A percentile compares a stretch with the other conserved stretches of the same genome.
Evolutionary conservation across 805 yeast genomes (phyloP).

Genomic region (Saccharomycopsis oosterbeekiorum): DNA sequence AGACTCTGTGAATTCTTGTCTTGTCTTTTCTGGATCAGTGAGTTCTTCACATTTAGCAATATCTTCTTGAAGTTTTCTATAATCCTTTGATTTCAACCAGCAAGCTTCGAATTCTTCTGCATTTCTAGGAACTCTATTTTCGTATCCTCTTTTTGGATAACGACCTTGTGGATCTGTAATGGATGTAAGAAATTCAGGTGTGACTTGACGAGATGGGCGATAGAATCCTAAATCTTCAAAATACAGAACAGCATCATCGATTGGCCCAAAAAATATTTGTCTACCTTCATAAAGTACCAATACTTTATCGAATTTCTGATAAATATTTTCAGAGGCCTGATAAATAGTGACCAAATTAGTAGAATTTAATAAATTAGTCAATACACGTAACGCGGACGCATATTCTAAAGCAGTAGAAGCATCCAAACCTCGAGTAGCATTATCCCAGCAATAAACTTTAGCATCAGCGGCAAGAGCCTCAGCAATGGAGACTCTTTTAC

Average conservation of each 20-base stretch:
- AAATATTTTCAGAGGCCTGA: constrained; percentile 61
- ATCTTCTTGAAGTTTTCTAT: constrained; percentile 30
- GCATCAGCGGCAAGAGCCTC: constrained; percentile 64
- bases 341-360: constrained; percentile 61
- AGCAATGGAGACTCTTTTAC: constrained; percentile 76
- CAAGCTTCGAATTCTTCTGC: constrained; percentile 50
- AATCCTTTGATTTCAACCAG: constrained; percentile 48
- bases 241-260: constrained; percentile 41
- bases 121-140: constrained; percentile 45
- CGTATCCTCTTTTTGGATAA: constrained; percentile 37
- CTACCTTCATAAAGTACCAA: constrained; percentile 48
- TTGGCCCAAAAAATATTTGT: constrained; percentile 60
- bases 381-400: constrained; percentile 52
- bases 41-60: constrained; percentile 34
- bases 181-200: constrained; percentile 64
- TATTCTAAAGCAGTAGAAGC: constrained; percentile 77
- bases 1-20: constrained; percentile 29
- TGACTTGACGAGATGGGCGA: constrained; percentile 56
- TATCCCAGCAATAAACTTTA: constrained; percentile 63
- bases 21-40: constrained; percentile 27
- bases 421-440: constrained; percentile 80
- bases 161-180: constrained; percentile 61
- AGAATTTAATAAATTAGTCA: constrained; percentile 43
- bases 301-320: constrained; percentile 54
- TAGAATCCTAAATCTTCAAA: constrained; percentile 56